Percentiles rank a stretch among this genome's conserved stretches.
phyloP scores from a whole-genome alignment of 208 protist species.

The Dictyostelium gargantuum region DNA sequence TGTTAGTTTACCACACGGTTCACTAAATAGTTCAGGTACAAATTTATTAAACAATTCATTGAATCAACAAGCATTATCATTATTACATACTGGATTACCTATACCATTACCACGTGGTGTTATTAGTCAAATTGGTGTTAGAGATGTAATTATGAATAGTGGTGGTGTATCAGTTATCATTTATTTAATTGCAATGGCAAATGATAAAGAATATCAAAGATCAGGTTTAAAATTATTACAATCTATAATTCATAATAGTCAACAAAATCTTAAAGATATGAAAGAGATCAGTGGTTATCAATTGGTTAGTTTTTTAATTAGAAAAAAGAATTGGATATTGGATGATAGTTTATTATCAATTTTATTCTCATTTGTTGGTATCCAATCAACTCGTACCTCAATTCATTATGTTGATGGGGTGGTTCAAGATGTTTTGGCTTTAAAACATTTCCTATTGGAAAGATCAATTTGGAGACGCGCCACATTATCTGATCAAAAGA shows the following conservation, averaged over 20 bases:
- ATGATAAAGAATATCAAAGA: conserved; percentile 49
- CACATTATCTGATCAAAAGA: conserved; percentile 2
- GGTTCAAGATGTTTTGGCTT: neutral
- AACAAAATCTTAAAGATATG: conserved; percentile 58
- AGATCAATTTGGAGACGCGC: conserved; percentile 54
- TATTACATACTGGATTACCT: conserved; percentile 30
- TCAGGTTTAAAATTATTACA: conserved; percentile 7
- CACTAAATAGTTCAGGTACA: neutral
- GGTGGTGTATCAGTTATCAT: conserved; percentile 48
- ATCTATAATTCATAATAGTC: conserved; percentile 12
- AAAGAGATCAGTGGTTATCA: conserved; percentile 59
- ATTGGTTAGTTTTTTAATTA: conserved; percentile 47
- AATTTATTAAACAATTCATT: neutral
- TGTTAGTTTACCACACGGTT: neutral
- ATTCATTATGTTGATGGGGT: conserved; percentile 43
- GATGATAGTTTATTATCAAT: conserved; percentile 47
- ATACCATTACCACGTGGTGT: conserved; percentile 11
- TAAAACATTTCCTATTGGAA: conserved; percentile 65
- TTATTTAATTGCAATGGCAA: conserved; percentile 6
- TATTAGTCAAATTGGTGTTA: conserved; percentile 29
- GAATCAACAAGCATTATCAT: neutral
- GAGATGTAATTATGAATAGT: neutral
- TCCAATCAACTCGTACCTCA: conserved; percentile 11
- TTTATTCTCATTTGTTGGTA: conserved; percentile 37
- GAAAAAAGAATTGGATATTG: conserved; percentile 28